These are phyloP conservation scores for Cnidoscolus chayamansa DNA, from an alignment of 441 rosid genomes.

Conservation along the genomic window DNA sequence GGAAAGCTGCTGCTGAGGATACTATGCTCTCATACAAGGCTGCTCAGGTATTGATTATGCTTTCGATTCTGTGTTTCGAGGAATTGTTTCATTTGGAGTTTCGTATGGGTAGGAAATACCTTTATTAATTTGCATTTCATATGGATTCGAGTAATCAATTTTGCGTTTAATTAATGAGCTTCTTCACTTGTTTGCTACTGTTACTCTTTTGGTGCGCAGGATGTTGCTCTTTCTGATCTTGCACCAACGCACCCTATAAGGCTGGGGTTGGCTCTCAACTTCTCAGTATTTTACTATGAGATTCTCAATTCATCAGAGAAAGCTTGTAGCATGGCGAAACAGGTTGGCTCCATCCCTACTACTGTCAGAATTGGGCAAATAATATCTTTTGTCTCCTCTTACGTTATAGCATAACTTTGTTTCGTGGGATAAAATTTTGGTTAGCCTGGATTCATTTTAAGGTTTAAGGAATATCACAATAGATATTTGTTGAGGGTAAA, in stretches of 20 bases:
- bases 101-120: not conserved
- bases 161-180: not conserved
- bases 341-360: conserved; percentile 36
- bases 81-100: not conserved
- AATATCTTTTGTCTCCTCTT: not conserved
- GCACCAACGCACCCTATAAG: conserved; percentile 88
- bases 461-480: too few relatives aligned
- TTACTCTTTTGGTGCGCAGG: conserved; percentile 31
- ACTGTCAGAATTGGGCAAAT: not conserved
- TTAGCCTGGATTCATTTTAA: too few relatives aligned
- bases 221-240: conserved; percentile 61
- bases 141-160: not conserved
- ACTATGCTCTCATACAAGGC: conserved; percentile 81
- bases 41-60: conserved; percentile 51
- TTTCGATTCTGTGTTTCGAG: not conserved
- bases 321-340: conserved; percentile 88
- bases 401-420: not conserved
- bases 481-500: too few relatives aligned
- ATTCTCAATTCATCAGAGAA: conserved; percentile 78
- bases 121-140: not conserved
- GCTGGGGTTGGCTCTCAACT: conserved; percentile 73
- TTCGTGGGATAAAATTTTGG: not conserved
- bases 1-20: conserved; percentile 85
- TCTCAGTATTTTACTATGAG: conserved; percentile 85
- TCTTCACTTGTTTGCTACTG: not conserved